Base-by-base conservation (phyloP, 1,284 basidiomycete species). In the Dichomitus squalens region DNA sequence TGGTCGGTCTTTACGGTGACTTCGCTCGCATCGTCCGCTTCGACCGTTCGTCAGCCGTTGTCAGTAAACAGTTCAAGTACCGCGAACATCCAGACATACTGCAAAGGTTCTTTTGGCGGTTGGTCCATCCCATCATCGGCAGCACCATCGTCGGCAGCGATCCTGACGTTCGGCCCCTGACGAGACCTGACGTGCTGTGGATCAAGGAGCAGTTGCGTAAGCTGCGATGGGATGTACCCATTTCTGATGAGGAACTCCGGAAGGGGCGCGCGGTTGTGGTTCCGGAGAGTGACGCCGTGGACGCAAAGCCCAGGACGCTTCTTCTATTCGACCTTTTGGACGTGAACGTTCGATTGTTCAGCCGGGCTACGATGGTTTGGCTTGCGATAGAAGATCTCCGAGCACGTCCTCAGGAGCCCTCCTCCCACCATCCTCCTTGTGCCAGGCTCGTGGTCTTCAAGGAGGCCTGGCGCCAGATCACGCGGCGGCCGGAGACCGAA, bases 1-100 rank as follows among this genome's bases (percentile, higher is more conserved):
- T 52, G 25, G 21, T 65, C 11, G 64, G 61, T 1, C 41, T 65
- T 21, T 65, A 65, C 48, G 64, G 61, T 12, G 29, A 57, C 6
- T 34, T 35, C 12, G 49, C 53, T 3, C 64, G 61, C n/a, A 59
- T 65, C 33, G 53, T 44, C 14, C 59, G 64, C 12, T 65, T 60
- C 39, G 61, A 65, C 49, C 58, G 51, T 23, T 14, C 61, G 0
- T 52, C 55, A 34, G 57, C 51, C 0, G 40, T 65, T 7, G 59
- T 49, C n/a, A 18, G n/a, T 18, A 16, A 16, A 18, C 7, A 16
- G 18, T 38, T 38, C 36, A 18, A 16, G 7, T 20, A 18, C n/a
- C n/a, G 20, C n/a, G n/a, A 20, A 20, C 7, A 38, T 20, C 36
- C 36, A 6, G 5, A 9, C 7, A 8, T 18, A 4, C 36, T 38